Evolutionary conservation across 1,139 yeast species (phyloP), one percentile per base, ranked within the genome.

Genomic region (Hansenula sp.): DNA sequence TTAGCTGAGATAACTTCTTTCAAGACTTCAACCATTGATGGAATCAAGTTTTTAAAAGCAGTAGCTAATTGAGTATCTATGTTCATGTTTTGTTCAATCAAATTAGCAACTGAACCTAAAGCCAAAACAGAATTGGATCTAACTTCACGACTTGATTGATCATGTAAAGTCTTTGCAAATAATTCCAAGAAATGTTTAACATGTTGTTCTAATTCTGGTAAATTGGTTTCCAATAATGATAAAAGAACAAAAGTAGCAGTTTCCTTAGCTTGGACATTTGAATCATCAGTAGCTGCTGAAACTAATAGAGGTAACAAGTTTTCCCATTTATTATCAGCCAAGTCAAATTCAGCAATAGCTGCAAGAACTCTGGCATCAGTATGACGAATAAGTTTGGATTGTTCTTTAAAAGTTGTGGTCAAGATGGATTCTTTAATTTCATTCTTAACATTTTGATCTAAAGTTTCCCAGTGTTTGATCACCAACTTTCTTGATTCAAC

Each of bases 401-500:
- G 65, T 60, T 80, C 85, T 39, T 72, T 70, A 63, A 89, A 80
- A 34, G 95, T 80, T 48, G 79, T 74, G 50, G 75, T 73, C 54
- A 92, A 73, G 55, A 90, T 64, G 21, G 92, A 73, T 33, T 71
- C 69, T 60, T 86, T 82, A 59, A 92, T 81, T 43, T 72, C 71
- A 34, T 73, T 68, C 63, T 80, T 79, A 44, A 77, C 59, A 9
- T 71, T 53, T 21, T 65, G 75, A 53, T 81, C 83, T 38, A 78
- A 60, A 25, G 61, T 51, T 31, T 71, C 77, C 98, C 98, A 92
- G 58, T 79, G 80, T 50, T 74, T 71, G 40, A 74, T 58, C 38
- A 88, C 79, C 59, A 85, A 76, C 65, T 94, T 92, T 67, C 96
- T 80, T 34, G 90, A 90, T 66, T 92, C 98, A 45, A 92, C 96